Evolutionary conservation across 768 basidiomycete species (phyloP).

Genomic region (Hirschioporus abietinus): DNA sequence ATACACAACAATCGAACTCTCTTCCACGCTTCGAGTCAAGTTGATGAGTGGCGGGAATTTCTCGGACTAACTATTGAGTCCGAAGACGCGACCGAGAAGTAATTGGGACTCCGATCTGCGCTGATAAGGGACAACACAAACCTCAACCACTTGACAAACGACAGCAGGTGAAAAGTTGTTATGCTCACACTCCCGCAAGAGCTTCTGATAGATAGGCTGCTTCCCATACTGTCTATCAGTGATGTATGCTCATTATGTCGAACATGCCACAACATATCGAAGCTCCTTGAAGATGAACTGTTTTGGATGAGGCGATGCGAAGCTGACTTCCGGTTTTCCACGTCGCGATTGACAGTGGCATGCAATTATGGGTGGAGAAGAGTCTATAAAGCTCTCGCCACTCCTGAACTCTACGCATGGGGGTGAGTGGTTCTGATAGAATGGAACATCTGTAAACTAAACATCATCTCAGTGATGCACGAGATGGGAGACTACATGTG

Average conservation of each 20-base stretch:
- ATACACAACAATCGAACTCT: no score
- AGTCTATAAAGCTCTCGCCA: conserved; percentile 62
- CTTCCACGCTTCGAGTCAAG: no score
- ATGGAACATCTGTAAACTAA: neutral
- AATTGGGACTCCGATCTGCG: no score
- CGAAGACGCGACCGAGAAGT: no score
- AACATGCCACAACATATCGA: conserved; percentile 60
- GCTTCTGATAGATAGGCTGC: conserved; percentile 68
- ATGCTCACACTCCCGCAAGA: conserved; percentile 53
- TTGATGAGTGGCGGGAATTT: no score
- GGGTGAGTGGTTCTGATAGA: conserved; percentile 40
- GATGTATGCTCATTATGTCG: conserved; percentile 55
- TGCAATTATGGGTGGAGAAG: conserved; percentile 65
- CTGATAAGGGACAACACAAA: no score
- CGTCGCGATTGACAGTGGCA: conserved; percentile 62
- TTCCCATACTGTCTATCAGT: conserved; percentile 46
- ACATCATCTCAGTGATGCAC: conserved; percentile 41
- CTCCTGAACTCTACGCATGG: conserved; percentile 48
- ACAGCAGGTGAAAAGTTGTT: no score
- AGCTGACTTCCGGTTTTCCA: conserved; percentile 74
- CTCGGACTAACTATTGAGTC: no score
- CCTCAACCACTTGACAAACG: no score
- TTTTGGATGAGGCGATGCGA: conserved; percentile 71
- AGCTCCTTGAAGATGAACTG: conserved; percentile 61
- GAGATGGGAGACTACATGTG: conserved; percentile 61